Percentiles rank a stretch among this genome's conserved stretches.
These are phyloP conservation scores for Pseudocercospora musae DNA, from an alignment of 2,329 filamentous ascomycete species.

Conservation along the genomic window DNA sequence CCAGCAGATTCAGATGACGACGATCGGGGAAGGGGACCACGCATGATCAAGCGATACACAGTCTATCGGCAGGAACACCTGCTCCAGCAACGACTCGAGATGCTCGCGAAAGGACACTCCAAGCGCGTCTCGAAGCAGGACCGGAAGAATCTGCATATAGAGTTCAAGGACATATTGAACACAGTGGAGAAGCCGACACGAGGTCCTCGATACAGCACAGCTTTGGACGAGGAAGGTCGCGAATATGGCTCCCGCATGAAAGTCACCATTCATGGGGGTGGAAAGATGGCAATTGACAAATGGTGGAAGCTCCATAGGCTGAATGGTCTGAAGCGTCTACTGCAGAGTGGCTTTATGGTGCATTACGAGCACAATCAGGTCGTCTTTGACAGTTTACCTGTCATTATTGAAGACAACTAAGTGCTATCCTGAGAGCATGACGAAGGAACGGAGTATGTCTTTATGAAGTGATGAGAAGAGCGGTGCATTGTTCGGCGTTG, in stretches of 20 bases:
- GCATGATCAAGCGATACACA: slow-evolving; percentile 61
- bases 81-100: slow-evolving; percentile 57
- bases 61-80: slow-evolving; percentile 63
- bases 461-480: not conserved
- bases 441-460: not conserved
- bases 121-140: slow-evolving; percentile 65
- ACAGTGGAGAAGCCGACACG: slow-evolving; percentile 64
- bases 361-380: slow-evolving; percentile 63
- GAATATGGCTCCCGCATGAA: slow-evolving; percentile 61
- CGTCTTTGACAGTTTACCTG: slow-evolving; percentile 58
- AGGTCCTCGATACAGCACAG: slow-evolving; percentile 64
- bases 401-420: slow-evolving; percentile 32
- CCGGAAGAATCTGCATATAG: slow-evolving; percentile 62
- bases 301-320: slow-evolving; percentile 72
- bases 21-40: slow-evolving; percentile 40
- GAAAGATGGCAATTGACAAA: slow-evolving; percentile 60
- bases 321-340: slow-evolving; percentile 57
- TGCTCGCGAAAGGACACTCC: slow-evolving; percentile 58
- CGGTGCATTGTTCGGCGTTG: not conserved
- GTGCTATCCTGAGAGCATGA: not conserved
- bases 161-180: slow-evolving; percentile 63
- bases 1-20: slow-evolving; percentile 42
- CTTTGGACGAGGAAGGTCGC: slow-evolving; percentile 58
- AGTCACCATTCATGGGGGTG: slow-evolving; percentile 57
- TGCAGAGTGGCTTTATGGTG: slow-evolving; percentile 60